These are phyloP conservation scores for Russula sp. DNA, from an alignment of 768 basidiomycete genomes.

Conservation along the genomic window DNA sequence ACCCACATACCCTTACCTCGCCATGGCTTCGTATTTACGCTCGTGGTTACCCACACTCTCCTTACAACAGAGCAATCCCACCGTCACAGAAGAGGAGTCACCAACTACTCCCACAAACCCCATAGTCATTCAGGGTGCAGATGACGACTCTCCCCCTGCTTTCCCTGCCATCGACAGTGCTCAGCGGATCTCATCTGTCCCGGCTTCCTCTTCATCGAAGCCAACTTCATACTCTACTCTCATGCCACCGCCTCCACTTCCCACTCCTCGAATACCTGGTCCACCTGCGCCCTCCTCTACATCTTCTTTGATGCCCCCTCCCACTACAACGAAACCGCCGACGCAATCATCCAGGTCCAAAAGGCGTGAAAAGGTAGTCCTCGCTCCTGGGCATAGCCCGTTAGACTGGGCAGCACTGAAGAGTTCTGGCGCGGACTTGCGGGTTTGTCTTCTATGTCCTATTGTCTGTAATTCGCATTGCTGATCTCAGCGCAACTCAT, in stretches of 20 bases:
- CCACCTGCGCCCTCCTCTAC: slow-evolving; percentile 30
- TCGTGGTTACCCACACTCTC: slow-evolving; percentile 19
- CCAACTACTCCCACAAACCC: slow-evolving; percentile 38
- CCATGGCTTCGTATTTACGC: slow-evolving; percentile 22
- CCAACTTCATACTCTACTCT: slow-evolving; percentile 11
- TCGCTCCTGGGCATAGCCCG: slow-evolving; percentile 87
- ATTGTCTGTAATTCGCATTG: background rate
- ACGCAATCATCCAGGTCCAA: slow-evolving; percentile 41
- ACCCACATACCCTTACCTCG: background rate
- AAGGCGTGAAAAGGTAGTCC: slow-evolving; percentile 71
- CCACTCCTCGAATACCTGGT: slow-evolving; percentile 29
- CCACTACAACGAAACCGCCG: slow-evolving; percentile 57
- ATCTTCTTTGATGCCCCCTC: slow-evolving; percentile 46
- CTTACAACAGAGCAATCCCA: slow-evolving; percentile 21
- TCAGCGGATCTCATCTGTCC: slow-evolving; percentile 43
- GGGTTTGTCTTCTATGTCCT: slow-evolving; percentile 42
- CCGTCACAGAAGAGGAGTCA: slow-evolving; percentile 27
- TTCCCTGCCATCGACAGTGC: slow-evolving; percentile 71
- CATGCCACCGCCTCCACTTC: slow-evolving; percentile 37
- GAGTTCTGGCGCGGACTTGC: slow-evolving; percentile 68
- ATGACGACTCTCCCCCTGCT: slow-evolving; percentile 59
- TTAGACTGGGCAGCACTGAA: slow-evolving; percentile 93
- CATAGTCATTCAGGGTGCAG: slow-evolving; percentile 35
- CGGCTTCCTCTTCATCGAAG: slow-evolving; percentile 27
- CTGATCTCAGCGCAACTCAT: slow-evolving; percentile 16